A percentile compares a stretch with the other conserved stretches of the same genome.
These are phyloP conservation scores for Hydnum rufescens DNA, from an alignment of 768 basidiomycete species.

Conservation along the genomic window DNA sequence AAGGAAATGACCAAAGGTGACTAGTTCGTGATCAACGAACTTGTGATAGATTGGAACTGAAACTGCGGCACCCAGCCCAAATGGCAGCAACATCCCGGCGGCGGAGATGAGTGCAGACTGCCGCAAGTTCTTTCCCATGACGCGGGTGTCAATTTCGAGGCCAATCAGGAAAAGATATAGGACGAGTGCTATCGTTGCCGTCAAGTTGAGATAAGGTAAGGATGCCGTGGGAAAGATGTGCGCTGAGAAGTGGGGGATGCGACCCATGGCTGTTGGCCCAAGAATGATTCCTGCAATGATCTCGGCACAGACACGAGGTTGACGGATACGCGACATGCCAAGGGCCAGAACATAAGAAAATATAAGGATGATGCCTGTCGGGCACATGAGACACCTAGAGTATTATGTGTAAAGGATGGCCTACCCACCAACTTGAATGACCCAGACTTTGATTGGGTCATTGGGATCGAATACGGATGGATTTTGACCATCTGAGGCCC, in stretches of 20 bases:
- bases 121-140: not conserved
- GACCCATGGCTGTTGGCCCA: slow-evolving; percentile 44
- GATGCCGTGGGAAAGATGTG: slow-evolving; percentile 23
- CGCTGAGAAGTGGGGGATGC: slow-evolving; percentile 47
- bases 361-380: slow-evolving; percentile 52
- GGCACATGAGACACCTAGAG: not conserved
- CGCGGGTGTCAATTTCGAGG: slow-evolving; percentile 56
- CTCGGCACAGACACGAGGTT: slow-evolving; percentile 88
- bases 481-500: slow-evolving; percentile 30
- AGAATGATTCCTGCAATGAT: slow-evolving; percentile 79
- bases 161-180: slow-evolving; percentile 72
- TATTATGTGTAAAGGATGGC: not conserved
- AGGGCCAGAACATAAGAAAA: slow-evolving; percentile 59
- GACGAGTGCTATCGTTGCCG: slow-evolving; percentile 54
- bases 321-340: slow-evolving; percentile 45
- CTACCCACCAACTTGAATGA: slow-evolving; percentile 43
- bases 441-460: slow-evolving; percentile 61
- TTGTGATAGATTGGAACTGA: slow-evolving; percentile 53
- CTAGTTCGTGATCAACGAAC: slow-evolving; percentile 30
- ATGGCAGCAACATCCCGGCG: slow-evolving; percentile 53
- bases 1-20: slow-evolving; percentile 63
- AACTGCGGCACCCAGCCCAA: slow-evolving; percentile 56
- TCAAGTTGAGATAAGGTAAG: slow-evolving; percentile 39
- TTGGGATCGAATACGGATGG: slow-evolving; percentile 37
- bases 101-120: slow-evolving; percentile 34